Conservation (phyloP, 257 asterid species). For the Capsicum rhomboideum region DNA sequence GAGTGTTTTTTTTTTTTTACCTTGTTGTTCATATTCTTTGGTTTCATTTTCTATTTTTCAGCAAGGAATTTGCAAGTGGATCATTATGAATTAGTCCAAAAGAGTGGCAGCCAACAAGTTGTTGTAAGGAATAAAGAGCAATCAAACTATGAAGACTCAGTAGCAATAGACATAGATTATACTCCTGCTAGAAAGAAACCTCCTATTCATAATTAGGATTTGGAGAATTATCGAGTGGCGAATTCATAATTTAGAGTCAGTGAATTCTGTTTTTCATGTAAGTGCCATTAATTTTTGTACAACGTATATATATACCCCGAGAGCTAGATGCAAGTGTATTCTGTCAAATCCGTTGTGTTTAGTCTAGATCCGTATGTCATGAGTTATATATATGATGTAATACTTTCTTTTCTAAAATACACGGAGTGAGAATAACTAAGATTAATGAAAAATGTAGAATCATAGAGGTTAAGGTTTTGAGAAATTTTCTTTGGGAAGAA, state of each 20-base stretch:
- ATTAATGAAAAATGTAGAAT: background rate
- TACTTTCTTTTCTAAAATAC: background rate
- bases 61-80: conserved; percentile 1
- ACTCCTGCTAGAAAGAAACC: conserved; percentile 24
- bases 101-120: background rate
- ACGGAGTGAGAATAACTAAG: background rate
- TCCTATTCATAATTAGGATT: conserved; percentile 19
- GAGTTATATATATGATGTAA: background rate
- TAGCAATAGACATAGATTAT: conserved; percentile 10
- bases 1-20: background rate
- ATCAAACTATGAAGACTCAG: background rate
- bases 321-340: background rate
- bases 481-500: background rate
- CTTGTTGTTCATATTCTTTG: background rate
- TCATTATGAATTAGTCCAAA: background rate
- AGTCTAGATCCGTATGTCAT: background rate
- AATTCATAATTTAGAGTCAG: background rate
- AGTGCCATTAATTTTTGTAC: background rate
- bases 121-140: conserved; percentile 2
- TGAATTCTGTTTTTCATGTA: background rate
- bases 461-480: background rate
- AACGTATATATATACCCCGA: background rate
- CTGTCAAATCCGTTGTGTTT: background rate
- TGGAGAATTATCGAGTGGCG: background rate
- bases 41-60: background rate